Percentiles rank a stretch among this genome's conserved stretches.
Evolutionary conservation across 2,329 filamentous ascomycete genomes (phyloP).

Genomic region (Xylaria sp.): DNA sequence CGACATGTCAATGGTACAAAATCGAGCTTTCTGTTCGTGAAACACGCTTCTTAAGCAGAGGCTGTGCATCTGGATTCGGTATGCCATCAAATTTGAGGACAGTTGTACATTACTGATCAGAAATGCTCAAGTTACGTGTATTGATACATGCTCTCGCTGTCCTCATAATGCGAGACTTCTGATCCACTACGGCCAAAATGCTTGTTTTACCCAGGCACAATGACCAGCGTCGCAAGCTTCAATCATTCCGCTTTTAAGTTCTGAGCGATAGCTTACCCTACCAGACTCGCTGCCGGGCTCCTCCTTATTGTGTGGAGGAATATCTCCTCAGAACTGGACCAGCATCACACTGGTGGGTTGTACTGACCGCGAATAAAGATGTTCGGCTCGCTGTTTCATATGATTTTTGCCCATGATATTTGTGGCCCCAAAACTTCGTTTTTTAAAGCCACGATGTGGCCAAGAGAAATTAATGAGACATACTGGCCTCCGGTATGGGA

Average conservation of each 20-base stretch:
- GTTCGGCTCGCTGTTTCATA: slow-evolving; percentile 5
- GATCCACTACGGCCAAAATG: neutral
- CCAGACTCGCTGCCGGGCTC: neutral
- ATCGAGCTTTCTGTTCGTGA: neutral
- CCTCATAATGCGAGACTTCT: neutral
- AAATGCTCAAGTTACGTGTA: slow-evolving; percentile 16
- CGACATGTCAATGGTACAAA: neutral
- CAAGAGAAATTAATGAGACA: slow-evolving; percentile 31
- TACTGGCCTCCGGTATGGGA: slow-evolving; percentile 52
- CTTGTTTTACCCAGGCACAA: slow-evolving; percentile 1
- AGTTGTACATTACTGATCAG: slow-evolving; percentile 18
- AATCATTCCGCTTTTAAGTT: neutral
- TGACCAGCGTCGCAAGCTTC: neutral
- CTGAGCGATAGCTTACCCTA: neutral
- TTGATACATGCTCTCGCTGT: slow-evolving; percentile 14
- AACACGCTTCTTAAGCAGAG: neutral
- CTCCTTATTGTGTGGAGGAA: neutral
- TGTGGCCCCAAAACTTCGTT: neutral
- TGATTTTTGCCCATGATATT: neutral
- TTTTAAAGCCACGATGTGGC: neutral
- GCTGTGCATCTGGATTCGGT: neutral
- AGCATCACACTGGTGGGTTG: neutral
- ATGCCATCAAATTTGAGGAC: slow-evolving; percentile 2
- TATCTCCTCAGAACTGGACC: neutral
- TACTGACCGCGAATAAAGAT: neutral